Conservation (phyloP, 306 rosid species). For the Calophaca sinica region DNA sequence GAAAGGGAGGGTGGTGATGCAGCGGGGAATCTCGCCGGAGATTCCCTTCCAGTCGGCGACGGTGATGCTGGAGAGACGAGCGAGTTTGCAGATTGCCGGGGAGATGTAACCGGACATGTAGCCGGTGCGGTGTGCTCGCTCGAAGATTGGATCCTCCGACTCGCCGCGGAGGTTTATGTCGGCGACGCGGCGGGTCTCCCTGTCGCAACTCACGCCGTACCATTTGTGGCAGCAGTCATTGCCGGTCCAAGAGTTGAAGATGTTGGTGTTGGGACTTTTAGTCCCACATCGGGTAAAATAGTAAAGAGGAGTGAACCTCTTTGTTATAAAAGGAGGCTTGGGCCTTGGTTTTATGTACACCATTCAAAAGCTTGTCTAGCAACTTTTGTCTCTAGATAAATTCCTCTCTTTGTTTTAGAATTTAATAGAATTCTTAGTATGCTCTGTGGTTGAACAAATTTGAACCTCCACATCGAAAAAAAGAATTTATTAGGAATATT, state of each 20-base stretch:
- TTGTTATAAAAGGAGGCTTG: no score
- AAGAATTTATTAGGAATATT: no score
- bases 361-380: no score
- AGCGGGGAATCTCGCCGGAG: slow-evolving; percentile 84
- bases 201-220: slow-evolving; percentile 93
- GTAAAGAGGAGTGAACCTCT: no score
- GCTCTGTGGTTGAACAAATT: no score
- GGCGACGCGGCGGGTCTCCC: slow-evolving; percentile 65
- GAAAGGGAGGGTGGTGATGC: slow-evolving; percentile 70
- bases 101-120: slow-evolving; percentile 89
- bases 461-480: no score
- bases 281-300: no score
- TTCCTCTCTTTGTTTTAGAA: no score
- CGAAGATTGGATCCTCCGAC: slow-evolving; percentile 77
- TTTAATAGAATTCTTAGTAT: no score
- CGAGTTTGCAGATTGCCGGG: slow-evolving; percentile 70
- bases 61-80: slow-evolving; percentile 73
- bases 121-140: slow-evolving; percentile 68
- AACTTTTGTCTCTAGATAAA: no score
- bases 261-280: no score
- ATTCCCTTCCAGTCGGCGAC: slow-evolving; percentile 96
- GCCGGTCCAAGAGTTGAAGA: slow-evolving; percentile 87
- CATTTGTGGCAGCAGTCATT: slow-evolving; percentile 81
- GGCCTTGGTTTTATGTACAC: no score
- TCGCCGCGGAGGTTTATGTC: slow-evolving; percentile 95